Evolutionary conservation across 805 yeast genomes (phyloP), one percentile per base, ranked within the genome.

Genomic region (Wickerhamiella australiensis): DNA sequence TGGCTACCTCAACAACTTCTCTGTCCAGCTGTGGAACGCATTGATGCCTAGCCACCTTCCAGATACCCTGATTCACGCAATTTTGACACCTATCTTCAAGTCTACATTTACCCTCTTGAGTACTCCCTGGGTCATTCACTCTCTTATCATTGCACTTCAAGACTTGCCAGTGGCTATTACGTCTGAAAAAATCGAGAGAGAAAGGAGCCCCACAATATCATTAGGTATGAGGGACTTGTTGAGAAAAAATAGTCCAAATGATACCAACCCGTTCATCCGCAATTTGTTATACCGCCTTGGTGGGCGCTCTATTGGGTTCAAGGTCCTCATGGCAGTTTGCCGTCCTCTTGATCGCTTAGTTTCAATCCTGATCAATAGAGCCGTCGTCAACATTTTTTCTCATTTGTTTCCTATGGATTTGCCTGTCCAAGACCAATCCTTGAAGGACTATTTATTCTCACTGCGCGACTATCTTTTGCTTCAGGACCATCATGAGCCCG

Each of bases 11-110:
- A 17, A 46, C 3, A 36, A 9, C 27, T 46, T 26, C n/a, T 20
- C 49, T 13, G 43, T 37, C 15, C 49, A 37, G 31, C 18, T 46
- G 35, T 46, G 49, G 49, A 37, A 37, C 27, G 40, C 43, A 6
- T 35, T 46, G 36, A 37, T 36, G 43, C 49, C 47, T 2, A 45
- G 37, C 29, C 49, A 18, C 37, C 23, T 37, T 17, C 43, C 49
- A 9, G 49, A 37, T 13, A 46, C 43, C 26, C 17, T 46, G n/a
- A 26, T 46, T 7, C 42, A 46, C 20, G 42, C 43, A 15, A n/a
- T 46, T 18, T n/a, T 46, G 22, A 25, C 36, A 27, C 49, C 49
- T 3, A 31, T 35, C 13, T 21, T 46, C 21, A 46, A 37, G 42
- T 25, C 43, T 6, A 20, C 22, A 8, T 13, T 20, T 13, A 23